Conservation (phyloP, 768 basidiomycete genomes). For the Mycena filopes region DNA sequence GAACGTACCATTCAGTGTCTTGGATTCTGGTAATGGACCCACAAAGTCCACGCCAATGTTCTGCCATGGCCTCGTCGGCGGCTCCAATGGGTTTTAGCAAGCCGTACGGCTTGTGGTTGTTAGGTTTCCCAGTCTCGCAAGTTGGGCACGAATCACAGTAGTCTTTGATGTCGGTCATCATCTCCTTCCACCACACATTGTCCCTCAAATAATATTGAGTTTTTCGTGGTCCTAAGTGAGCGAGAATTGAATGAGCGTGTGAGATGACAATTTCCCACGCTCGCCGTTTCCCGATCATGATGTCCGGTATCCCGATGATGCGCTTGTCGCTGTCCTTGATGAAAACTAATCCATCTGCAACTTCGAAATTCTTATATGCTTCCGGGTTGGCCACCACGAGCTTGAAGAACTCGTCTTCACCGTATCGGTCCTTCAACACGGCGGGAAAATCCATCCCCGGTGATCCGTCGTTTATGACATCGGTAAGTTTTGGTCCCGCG, state of each 20-base stretch:
- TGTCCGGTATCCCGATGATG: slow-evolving; percentile 38
- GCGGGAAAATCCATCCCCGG: slow-evolving; percentile 5
- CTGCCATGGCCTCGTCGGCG: slow-evolving; percentile 41
- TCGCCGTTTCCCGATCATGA: slow-evolving; percentile 11
- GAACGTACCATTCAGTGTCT: slow-evolving; percentile 31
- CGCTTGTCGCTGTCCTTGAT: slow-evolving; percentile 12
- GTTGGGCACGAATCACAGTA: slow-evolving; percentile 8
- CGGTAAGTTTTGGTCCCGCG: no score
- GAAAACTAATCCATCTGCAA: slow-evolving; percentile 35
- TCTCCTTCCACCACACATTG: slow-evolving; percentile 26
- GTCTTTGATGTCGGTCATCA: slow-evolving; percentile 12
- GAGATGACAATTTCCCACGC: slow-evolving; percentile 41
- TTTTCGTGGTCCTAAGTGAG: slow-evolving; percentile 45
- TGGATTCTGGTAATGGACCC: slow-evolving; percentile 36
- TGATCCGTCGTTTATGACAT: not conserved
- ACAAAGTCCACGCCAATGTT: slow-evolving; percentile 41
- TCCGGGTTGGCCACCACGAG: slow-evolving; percentile 35
- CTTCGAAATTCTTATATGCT: slow-evolving; percentile 40
- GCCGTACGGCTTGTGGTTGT: slow-evolving; percentile 31
- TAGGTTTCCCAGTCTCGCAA: slow-evolving; percentile 34
- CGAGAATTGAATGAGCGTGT: slow-evolving; percentile 49
- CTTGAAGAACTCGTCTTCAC: slow-evolving; percentile 43
- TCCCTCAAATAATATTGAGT: slow-evolving; percentile 36
- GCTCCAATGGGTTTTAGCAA: slow-evolving; percentile 31
- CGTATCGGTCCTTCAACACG: slow-evolving; percentile 30